These are phyloP conservation scores for Handroanthus guayacan DNA, from an alignment of 257 asterid genomes.

Conservation along the genomic window DNA sequence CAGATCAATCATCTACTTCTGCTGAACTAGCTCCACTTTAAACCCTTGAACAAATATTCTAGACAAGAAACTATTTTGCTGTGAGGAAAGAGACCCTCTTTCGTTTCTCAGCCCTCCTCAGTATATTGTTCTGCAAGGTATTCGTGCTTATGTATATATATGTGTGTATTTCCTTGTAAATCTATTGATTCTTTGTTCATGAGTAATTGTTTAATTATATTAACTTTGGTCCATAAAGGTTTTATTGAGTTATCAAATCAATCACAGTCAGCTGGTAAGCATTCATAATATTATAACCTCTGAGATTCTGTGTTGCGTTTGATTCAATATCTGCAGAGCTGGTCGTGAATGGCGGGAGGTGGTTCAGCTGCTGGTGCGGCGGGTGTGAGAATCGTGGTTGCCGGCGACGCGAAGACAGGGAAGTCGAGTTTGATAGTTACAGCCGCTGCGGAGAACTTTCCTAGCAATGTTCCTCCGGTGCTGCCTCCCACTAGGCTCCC, in stretches of 20 bases:
- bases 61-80: not conserved
- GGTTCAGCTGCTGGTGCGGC: slow-evolving; percentile 57
- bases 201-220: not conserved
- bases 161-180: not conserved
- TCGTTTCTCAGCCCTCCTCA: not conserved
- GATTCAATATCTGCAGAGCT: slow-evolving; percentile 29
- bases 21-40: not conserved
- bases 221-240: slow-evolving; percentile 21
- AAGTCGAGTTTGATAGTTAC: slow-evolving; percentile 88
- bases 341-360: slow-evolving; percentile 76
- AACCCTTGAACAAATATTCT: slow-evolving; percentile 36
- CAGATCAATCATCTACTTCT: not conserved
- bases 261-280: slow-evolving; percentile 25
- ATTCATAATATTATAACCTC: not conserved
- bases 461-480: slow-evolving; percentile 72
- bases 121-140: slow-evolving; percentile 38
- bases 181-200: not conserved
- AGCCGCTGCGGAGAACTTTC: slow-evolving; percentile 81
- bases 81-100: slow-evolving; percentile 26
- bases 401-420: slow-evolving; percentile 92
- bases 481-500: slow-evolving; percentile 95
- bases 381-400: slow-evolving; percentile 86
- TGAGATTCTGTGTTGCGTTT: slow-evolving; percentile 12
- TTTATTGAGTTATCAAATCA: slow-evolving; percentile 22
- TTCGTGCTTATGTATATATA: not conserved